A percentile compares a stretch with the other conserved stretches of the same genome.
Conservation (phyloP, 495 filamentous ascomycete genomes). For the Penicillium flavigenum region DNA sequence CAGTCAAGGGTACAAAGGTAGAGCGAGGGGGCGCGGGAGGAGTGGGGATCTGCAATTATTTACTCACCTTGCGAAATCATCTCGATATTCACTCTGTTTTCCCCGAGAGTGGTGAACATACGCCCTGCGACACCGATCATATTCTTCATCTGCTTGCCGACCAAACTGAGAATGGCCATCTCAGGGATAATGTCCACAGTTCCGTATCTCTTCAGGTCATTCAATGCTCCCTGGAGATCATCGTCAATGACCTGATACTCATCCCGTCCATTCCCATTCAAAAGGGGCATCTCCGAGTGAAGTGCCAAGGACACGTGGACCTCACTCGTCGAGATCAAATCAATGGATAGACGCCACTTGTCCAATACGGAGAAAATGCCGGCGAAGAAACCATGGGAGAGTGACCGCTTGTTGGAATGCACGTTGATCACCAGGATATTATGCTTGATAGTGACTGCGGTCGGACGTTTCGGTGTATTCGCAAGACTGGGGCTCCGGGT, state of each 20-base stretch:
- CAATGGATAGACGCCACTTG: conserved; percentile 75
- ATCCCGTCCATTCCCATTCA: conserved; percentile 57
- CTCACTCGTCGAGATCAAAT: conserved; percentile 90
- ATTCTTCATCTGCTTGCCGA: conserved; percentile 92
- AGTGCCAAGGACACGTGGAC: conserved; percentile 96
- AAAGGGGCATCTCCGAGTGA: conserved; percentile 60
- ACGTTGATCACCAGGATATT: conserved; percentile 92
- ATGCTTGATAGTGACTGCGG: conserved; percentile 93
- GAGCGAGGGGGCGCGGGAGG: conserved; percentile 5
- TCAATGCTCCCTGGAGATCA: conserved; percentile 63
- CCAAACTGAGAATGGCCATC: conserved; percentile 90
- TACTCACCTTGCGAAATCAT: conserved; percentile 93
- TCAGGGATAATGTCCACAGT: conserved; percentile 78
- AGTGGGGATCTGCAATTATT: conserved; percentile 12
- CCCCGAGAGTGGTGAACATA: conserved; percentile 87
- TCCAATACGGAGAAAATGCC: conserved; percentile 86
- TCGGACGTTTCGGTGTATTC: conserved; percentile 67
- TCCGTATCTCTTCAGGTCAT: conserved; percentile 73
- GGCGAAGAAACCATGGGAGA: conserved; percentile 89
- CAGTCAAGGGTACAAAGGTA: conserved; percentile 13
- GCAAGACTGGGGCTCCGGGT: conserved; percentile 48
- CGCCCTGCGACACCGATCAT: conserved; percentile 86
- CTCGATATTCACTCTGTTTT: conserved; percentile 88
- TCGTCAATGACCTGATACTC: conserved; percentile 63
- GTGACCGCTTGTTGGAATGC: conserved; percentile 84